These are phyloP conservation scores for Silene uniflora DNA, from an alignment of 148 eudicot species.

Conservation along the genomic window DNA sequence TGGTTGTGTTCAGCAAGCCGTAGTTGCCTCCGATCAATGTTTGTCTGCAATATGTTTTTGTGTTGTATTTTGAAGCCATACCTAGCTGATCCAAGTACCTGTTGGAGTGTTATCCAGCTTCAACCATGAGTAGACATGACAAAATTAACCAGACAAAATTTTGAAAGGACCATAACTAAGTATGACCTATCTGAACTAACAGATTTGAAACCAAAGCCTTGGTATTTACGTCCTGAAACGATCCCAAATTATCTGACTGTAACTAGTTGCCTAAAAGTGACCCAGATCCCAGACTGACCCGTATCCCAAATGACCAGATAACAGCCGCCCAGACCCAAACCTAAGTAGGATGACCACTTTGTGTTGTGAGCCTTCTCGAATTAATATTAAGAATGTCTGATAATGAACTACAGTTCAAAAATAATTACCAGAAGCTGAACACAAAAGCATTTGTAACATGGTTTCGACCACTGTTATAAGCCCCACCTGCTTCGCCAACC, in stretches of 20 bases:
- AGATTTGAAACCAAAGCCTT: neutral
- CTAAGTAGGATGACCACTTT: too few relatives aligned
- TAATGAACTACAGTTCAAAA: neutral
- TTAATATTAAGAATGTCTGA: neutral
- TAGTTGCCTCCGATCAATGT: conserved; percentile 87
- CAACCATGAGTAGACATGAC: neutral
- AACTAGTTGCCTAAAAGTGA: neutral
- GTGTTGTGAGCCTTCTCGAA: too few relatives aligned
- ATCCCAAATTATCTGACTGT: neutral
- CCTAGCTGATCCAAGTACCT: conserved; percentile 95
- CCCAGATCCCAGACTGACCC: neutral
- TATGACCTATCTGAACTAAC: neutral
- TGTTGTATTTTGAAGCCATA: conserved; percentile 55
- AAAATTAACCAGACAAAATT: neutral
- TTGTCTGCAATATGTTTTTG: conserved; percentile 85
- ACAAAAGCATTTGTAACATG: conserved; percentile 73
- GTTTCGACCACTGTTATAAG: conserved; percentile 80
- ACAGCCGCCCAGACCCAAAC: too few relatives aligned
- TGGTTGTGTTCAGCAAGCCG: conserved; percentile 77
- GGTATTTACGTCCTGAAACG: neutral
- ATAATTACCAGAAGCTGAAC: conserved; percentile 76
- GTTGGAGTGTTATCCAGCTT: conserved; percentile 12
- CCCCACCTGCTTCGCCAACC: conserved; percentile 97
- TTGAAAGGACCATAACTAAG: too few relatives aligned
- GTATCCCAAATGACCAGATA: neutral